Percentiles rank a stretch among this genome's conserved stretches.
Conservation (phyloP, 2,329 filamentous ascomycete genomes). For the Pseudogymnoascus sp. region DNA sequence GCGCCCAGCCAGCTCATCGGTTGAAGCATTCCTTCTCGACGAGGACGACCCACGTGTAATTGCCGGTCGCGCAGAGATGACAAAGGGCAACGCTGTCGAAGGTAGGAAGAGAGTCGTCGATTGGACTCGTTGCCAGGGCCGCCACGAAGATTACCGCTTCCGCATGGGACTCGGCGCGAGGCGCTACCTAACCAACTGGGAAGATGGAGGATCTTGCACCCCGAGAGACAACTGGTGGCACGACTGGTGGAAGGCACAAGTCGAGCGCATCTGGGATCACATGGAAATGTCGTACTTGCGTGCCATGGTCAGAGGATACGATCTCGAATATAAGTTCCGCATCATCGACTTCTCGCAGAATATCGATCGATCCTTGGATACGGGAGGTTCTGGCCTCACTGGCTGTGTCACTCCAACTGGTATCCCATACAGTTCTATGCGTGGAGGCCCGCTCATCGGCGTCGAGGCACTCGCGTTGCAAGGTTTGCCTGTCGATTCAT, state of each 20-base stretch:
- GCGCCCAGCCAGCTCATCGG: conserved; percentile 53
- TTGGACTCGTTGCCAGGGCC: conserved; percentile 51
- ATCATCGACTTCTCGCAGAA: conserved; percentile 67
- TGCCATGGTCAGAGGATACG: conserved; percentile 42
- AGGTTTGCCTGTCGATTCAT: conserved; percentile 56
- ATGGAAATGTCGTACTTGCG: conserved; percentile 56
- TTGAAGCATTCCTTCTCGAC: conserved; percentile 54
- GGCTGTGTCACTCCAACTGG: conserved; percentile 64
- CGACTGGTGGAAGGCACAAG: conserved; percentile 42
- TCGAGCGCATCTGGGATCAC: conserved; percentile 56
- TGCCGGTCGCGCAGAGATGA: conserved; percentile 41
- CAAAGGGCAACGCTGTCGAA: conserved; percentile 26
- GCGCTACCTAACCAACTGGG: conserved; percentile 54
- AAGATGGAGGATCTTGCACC: conserved; percentile 43
- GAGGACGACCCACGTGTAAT: conserved; percentile 47
- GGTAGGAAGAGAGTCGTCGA: conserved; percentile 31
- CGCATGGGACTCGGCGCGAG: conserved; percentile 43
- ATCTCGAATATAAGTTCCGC: conserved; percentile 49
- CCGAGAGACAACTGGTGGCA: conserved; percentile 50
- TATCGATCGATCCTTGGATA: conserved; percentile 51
- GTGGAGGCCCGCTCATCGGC: conserved; percentile 54
- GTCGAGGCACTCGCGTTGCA: conserved; percentile 59
- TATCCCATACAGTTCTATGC: conserved; percentile 51
- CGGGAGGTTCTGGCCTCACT: conserved; percentile 46
- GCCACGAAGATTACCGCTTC: conserved; percentile 51